phyloP scores from a whole-genome alignment of 768 basidiomycete species.

The Lanmaoa pseudosensibilis region DNA sequence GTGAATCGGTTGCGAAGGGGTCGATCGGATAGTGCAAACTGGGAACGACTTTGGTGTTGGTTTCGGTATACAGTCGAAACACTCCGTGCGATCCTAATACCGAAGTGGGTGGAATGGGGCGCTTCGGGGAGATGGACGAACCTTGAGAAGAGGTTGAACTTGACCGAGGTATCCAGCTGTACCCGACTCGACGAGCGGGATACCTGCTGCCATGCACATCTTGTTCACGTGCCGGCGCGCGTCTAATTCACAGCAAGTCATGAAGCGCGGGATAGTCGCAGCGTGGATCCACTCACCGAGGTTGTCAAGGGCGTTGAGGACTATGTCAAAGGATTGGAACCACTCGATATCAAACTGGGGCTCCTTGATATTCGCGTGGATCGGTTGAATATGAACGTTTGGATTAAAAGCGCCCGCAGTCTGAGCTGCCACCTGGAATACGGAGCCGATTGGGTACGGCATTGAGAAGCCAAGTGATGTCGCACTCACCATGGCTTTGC shows the following conservation, averaged over 20 bases:
- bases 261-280: background rate
- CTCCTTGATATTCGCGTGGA: conserved; percentile 96
- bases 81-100: conserved; percentile 79
- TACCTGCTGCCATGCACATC: conserved; percentile 91
- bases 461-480: background rate
- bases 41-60: conserved; percentile 93
- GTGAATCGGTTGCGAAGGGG: conserved; percentile 95
- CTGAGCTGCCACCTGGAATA: conserved; percentile 70
- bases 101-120: background rate
- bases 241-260: conserved; percentile 47
- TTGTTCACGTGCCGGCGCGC: conserved; percentile 95
- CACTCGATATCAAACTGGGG: conserved; percentile 84
- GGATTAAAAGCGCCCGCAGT: conserved; percentile 86
- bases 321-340: conserved; percentile 89
- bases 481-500: conserved; percentile 79
- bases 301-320: conserved; percentile 95
- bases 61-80: conserved; percentile 95
- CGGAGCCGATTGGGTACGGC: background rate
- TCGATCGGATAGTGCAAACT: conserved; percentile 96
- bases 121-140: conserved; percentile 29
- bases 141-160: conserved; percentile 91
- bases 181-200: conserved; percentile 93
- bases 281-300: conserved; percentile 58
- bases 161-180: conserved; percentile 97
- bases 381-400: conserved; percentile 79